Evolutionary conservation across 164 flowering plant species (phyloP), one percentile per base, ranked within the genome.

Genomic region (Aristolochia contorta): DNA sequence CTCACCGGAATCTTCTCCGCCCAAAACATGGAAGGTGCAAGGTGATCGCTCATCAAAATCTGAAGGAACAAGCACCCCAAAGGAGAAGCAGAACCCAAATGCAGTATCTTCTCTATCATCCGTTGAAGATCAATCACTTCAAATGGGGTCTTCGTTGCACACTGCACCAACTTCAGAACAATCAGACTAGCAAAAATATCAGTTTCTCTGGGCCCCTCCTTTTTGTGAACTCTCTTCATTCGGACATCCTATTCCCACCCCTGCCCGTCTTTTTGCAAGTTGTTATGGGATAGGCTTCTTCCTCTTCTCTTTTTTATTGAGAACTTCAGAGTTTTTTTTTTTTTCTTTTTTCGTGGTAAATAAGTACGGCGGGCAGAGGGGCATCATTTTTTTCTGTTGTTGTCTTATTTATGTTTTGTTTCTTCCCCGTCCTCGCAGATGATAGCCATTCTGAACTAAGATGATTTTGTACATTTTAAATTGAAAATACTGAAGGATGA

Each of bases 211-310:
- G 55, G 23, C 27, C 62, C n/a, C 47, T 47, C 60, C 62, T 58
- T 70, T 45, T 1, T 58, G 65, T 64, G 70, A 54, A 63, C 58
- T 52, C 67, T 73, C 68, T 62, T 43, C 58, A 62, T 27, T 12
- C 54, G 64, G 63, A 65, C 74, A 72, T 71, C 74, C 71, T 53
- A 65, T 54, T 65, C 72, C 59, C 73, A 72, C 48, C 66, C 72
- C 65, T 73, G 59, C 78, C 80, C 75, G 79, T 23, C 64, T 55
- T 22, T 69, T 70, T 67, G 75, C 61, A 37, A 37, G 43, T 37
- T 54, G 69, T 69, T 5, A 59, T 68, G 62, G 56, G 58, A 52
- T 64, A 68, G 71, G 43, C 43, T 37, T 37, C 43, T 10, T 37
- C 12, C 0, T 37, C 12, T 37, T 37, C 7, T 37, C 7, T 37